Percentiles rank a stretch among this genome's conserved stretches.
Evolutionary conservation across 2,329 filamentous ascomycete species (phyloP).

Genomic region (Aspergillus sp.): DNA sequence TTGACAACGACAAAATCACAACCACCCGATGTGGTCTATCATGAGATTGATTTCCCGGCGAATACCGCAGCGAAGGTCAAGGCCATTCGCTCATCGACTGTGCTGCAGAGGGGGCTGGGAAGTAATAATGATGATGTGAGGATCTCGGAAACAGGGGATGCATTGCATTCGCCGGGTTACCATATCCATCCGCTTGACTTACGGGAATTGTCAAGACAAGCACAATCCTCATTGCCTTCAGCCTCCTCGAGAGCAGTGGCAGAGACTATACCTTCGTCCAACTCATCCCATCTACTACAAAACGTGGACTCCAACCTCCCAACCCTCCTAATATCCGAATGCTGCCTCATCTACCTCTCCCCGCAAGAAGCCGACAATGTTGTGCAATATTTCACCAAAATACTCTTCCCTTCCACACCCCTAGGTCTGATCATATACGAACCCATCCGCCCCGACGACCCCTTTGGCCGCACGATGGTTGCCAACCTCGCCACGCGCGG

Average conservation of each 20-base stretch:
- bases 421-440: constrained; percentile 73
- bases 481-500: constrained; percentile 74
- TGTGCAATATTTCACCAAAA: constrained; percentile 55
- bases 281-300: constrained; percentile 20
- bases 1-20: constrained; percentile 44
- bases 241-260: not conserved
- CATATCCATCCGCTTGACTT: constrained; percentile 62
- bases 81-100: constrained; percentile 27
- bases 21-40: constrained; percentile 57
- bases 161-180: constrained; percentile 41
- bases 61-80: constrained; percentile 62
- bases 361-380: constrained; percentile 56
- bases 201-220: constrained; percentile 29
- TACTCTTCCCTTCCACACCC: constrained; percentile 40
- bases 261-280: constrained; percentile 10
- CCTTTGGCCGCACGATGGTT: constrained; percentile 89
- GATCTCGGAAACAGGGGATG: constrained; percentile 32
- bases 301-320: constrained; percentile 54
- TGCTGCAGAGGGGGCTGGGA: constrained; percentile 22
- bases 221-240: constrained; percentile 32
- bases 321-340: constrained; percentile 85
- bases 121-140: constrained; percentile 17
- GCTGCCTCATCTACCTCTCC: constrained; percentile 84
- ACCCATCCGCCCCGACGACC: constrained; percentile 71
- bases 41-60: constrained; percentile 81